phyloP scores from a whole-genome alignment of 768 basidiomycete species.

The Boletus subparvulus region DNA sequence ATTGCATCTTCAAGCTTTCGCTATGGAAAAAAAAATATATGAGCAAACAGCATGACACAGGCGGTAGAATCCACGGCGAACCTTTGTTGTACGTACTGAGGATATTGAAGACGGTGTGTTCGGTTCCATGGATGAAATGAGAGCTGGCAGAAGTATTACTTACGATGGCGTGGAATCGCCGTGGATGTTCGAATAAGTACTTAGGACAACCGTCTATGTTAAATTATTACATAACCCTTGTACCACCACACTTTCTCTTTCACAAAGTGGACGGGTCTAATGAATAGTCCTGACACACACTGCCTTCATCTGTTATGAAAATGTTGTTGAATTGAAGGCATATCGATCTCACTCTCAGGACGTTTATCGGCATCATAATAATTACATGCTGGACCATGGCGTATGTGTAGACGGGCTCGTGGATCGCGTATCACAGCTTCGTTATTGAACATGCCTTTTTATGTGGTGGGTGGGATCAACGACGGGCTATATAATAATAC shows the following conservation, averaged over 20 bases:
- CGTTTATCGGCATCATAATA: neutral
- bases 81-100: conserved; percentile 45
- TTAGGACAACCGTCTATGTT: too few species aligned
- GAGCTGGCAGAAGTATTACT: neutral
- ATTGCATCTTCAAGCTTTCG: conserved; percentile 84
- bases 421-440: neutral
- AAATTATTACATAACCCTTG: too few species aligned
- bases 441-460: neutral
- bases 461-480: too few species aligned
- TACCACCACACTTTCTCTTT: neutral
- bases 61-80: conserved; percentile 14
- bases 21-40: conserved; percentile 41
- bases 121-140: conserved; percentile 13
- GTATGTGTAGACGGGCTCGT: neutral
- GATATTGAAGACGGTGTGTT: conserved; percentile 14
- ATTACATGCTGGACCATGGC: neutral
- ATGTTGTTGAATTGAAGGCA: too few species aligned
- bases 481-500: neutral
- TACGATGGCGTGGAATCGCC: conserved; percentile 1
- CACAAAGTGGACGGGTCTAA: neutral
- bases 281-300: neutral
- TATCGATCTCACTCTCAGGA: neutral
- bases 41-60: neutral
- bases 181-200: neutral
- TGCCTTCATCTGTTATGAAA: neutral